A percentile compares a stretch with the other conserved stretches of the same genome.
Conservation (phyloP, 2,329 filamentous ascomycete genomes). For the Sporothrix variecibatus region DNA sequence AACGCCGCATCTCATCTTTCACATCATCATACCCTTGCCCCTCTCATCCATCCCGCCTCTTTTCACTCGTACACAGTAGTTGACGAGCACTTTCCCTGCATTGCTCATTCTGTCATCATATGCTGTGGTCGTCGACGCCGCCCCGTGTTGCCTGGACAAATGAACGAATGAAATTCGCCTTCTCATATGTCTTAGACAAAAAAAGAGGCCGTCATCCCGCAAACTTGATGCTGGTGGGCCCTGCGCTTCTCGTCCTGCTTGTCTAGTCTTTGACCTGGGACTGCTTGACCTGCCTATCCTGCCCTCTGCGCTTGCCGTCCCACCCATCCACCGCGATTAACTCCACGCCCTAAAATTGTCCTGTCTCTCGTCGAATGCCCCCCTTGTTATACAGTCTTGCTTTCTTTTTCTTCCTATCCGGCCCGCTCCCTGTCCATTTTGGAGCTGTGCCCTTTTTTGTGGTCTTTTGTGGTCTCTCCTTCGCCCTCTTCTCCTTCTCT, state of each 20-base stretch:
- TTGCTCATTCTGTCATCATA: neutral
- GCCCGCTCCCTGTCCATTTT: constrained; percentile 3
- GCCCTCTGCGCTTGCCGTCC: neutral
- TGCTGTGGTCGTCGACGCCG: neutral
- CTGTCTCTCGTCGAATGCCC: neutral
- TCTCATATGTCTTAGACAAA: constrained; percentile 10
- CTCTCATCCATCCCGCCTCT: neutral
- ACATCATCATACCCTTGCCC: neutral
- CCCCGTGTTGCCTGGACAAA: neutral
- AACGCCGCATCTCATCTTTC: neutral
- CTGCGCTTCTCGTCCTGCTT: neutral
- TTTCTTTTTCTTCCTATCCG: constrained; percentile 15
- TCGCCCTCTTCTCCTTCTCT: neutral
- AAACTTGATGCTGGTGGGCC: neutral
- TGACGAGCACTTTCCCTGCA: neutral
- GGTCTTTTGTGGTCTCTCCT: neutral
- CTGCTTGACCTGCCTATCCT: neutral
- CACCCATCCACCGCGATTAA: neutral
- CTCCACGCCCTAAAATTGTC: constrained; percentile 16
- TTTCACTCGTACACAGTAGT: neutral
- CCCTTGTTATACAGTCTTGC: neutral
- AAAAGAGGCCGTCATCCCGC: neutral
- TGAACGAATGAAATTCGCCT: neutral
- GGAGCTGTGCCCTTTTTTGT: constrained; percentile 9
- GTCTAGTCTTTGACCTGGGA: neutral